These are phyloP conservation scores for Porcisia hertigi DNA, from an alignment of 208 protist species.

Conservation along the genomic window DNA sequence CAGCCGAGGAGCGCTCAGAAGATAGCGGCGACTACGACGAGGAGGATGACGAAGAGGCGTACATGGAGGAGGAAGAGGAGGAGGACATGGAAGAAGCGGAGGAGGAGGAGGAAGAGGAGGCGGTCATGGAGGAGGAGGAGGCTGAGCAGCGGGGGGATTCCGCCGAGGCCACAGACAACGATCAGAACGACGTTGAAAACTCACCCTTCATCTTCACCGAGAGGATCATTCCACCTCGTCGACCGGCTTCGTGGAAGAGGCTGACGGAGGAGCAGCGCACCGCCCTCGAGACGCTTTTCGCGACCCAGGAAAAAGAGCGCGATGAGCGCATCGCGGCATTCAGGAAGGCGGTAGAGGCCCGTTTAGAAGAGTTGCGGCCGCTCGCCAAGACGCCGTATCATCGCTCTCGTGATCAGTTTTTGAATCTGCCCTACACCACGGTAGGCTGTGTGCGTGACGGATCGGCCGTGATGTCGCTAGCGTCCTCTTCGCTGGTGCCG, in stretches of 20 bases:
- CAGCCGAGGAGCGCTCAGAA: constrained; percentile 26
- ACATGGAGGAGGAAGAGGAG: constrained; percentile 32
- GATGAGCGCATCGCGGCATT: constrained; percentile 44
- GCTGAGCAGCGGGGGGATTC: constrained; percentile 7
- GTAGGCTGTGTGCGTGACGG: constrained; percentile 32
- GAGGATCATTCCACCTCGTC: neutral
- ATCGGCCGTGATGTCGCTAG: constrained; percentile 38
- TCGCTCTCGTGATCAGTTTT: constrained; percentile 52
- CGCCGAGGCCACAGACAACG: constrained; percentile 20
- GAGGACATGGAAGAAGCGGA: constrained; percentile 37
- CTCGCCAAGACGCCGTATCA: constrained; percentile 53
- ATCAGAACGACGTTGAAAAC: constrained; percentile 9
- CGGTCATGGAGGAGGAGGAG: constrained; percentile 30
- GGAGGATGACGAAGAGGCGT: constrained; percentile 39
- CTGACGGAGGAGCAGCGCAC: constrained; percentile 55
- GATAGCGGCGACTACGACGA: constrained; percentile 27
- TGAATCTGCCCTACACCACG: constrained; percentile 51
- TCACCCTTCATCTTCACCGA: neutral
- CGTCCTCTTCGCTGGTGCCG: constrained; percentile 18
- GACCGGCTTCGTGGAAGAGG: constrained; percentile 34
- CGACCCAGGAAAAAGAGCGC: constrained; percentile 45
- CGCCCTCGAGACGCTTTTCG: constrained; percentile 40
- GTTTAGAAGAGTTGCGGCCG: constrained; percentile 29
- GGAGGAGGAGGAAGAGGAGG: constrained; percentile 35
- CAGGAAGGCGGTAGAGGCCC: constrained; percentile 33